A percentile compares a stretch with the other conserved stretches of the same genome.
phyloP scores from a whole-genome alignment of 148 eudicot genomes.

The Chenopodium album region DNA sequence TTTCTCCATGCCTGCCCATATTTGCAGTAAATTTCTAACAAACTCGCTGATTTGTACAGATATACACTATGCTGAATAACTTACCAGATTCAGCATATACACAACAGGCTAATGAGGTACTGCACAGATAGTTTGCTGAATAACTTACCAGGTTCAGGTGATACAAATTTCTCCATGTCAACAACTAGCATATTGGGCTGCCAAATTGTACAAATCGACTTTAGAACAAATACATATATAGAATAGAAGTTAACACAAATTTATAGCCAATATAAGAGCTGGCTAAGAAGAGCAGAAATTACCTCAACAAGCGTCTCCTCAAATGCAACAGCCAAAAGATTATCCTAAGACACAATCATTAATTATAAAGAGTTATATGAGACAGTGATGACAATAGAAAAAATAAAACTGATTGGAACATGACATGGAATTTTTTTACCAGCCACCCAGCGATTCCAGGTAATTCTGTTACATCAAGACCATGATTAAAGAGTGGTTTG shows the following conservation, averaged over 20 bases:
- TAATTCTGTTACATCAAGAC: slow-evolving; percentile 86
- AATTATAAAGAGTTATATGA: neutral
- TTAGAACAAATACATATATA: neutral
- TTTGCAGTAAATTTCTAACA: neutral
- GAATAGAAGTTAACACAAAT: neutral
- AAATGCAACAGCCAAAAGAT: slow-evolving; percentile 77
- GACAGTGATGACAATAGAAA: neutral
- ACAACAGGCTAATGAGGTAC: neutral
- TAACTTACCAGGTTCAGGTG: slow-evolving; percentile 71
- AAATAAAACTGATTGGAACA: neutral
- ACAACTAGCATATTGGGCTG: slow-evolving; percentile 98
- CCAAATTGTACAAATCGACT: slow-evolving; percentile 28
- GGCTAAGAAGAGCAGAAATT: slow-evolving; percentile 4
- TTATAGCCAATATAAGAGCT: neutral
- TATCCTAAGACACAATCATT: slow-evolving; percentile 51
- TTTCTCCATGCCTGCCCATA: neutral
- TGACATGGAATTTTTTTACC: slow-evolving; percentile 17
- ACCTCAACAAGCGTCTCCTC: slow-evolving; percentile 99
- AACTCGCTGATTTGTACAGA: neutral
- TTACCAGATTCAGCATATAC: slow-evolving; percentile 53
- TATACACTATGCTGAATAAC: neutral
- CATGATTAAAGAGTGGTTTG: slow-evolving; percentile 80
- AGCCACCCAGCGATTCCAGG: slow-evolving; percentile 99
- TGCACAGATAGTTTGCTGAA: neutral
- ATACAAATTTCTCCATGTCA: slow-evolving; percentile 82